phyloP scores from a whole-genome alignment of 768 basidiomycete species.

The Podaxis sp. region DNA sequence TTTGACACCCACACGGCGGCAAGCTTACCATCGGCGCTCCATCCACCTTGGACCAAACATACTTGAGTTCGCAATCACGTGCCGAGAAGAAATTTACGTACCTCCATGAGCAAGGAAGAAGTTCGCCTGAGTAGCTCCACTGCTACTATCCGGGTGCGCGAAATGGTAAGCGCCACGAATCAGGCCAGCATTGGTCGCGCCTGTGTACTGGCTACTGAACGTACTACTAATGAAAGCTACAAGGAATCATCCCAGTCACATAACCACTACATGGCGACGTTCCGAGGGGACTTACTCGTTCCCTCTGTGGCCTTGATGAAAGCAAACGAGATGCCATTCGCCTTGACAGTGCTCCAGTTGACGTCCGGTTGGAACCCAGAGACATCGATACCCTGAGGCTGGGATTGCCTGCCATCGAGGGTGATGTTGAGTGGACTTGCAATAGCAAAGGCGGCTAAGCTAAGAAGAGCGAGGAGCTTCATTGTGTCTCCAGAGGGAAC shows the following conservation, averaged over 20 bases:
- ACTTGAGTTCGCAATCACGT: neutral
- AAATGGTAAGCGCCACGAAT: constrained; percentile 63
- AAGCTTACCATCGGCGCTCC: constrained; percentile 39
- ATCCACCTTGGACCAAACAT: constrained; percentile 27
- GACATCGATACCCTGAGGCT: constrained; percentile 52
- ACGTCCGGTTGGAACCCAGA: constrained; percentile 45
- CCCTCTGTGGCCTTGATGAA: constrained; percentile 71
- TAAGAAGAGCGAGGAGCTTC: constrained; percentile 1
- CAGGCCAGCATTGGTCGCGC: constrained; percentile 50
- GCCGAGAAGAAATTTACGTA: constrained; percentile 5
- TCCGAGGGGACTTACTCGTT: constrained; percentile 31
- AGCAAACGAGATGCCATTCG: constrained; percentile 49
- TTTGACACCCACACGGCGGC: too few relatives aligned
- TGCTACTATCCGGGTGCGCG: constrained; percentile 47
- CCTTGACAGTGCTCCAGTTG: constrained; percentile 47
- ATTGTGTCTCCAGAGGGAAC: neutral
- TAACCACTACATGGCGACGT: neutral
- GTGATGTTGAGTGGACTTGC: neutral
- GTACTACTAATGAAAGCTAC: constrained; percentile 19
- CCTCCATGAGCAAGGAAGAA: constrained; percentile 59
- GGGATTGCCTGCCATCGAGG: neutral
- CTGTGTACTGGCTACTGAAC: constrained; percentile 48
- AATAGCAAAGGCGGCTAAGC: neutral
- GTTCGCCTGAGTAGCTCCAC: constrained; percentile 55
- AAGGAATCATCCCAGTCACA: neutral